Evolutionary conservation across 1,284 basidiomycete species (phyloP), one percentile per base, ranked within the genome.

Genomic region (Thecaphora thlaspeos): DNA sequence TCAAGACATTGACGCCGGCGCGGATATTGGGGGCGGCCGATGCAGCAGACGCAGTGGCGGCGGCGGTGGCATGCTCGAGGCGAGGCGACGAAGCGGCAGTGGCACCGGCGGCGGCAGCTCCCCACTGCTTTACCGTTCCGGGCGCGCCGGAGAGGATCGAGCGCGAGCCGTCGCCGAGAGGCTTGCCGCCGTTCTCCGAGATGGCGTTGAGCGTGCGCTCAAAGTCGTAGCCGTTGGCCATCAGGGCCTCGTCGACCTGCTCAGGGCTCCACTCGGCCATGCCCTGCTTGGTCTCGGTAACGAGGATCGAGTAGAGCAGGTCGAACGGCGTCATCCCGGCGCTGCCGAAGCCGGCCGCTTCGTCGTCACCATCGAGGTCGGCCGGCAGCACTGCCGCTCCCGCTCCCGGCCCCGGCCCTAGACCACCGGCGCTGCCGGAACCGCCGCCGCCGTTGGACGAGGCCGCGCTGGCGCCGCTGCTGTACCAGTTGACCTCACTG

Each of bases 201-300:
- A 97, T 84, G 84, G 89, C 90, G 3, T 87, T 88, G 87, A 97
- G 93, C 8, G 94, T 88, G 41, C 84, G 84, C 71, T 98, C 94
- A 75, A 98, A 95, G 71, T 98, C 94, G 77, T 90, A 98, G 2
- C 86, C 89, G 62, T 91, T 88, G 48, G 84, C 83, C 22, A 87
- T 86, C 7, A 98, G 83, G 0, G 93, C 93, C 57, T 95, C 91
- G 78, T 97, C 94, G 3, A 97, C 83, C 73, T 96, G 91, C 7
- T 87, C 87, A 3, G 90, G 87, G 0, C 91, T 88, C 72, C 71
- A 74, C 41, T 61, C 53, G 10, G 71, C 52, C n/a, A 58, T 54
- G 12, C 63, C 69, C 14, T 50, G 53, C 39, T 52, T 60, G 30
- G 59, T 66, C n/a, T 65, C 60, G 4, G 55, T 61, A 52, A 66